phyloP scores from a whole-genome alignment of 106 monocot genomes.

The Posidonia australis region DNA sequence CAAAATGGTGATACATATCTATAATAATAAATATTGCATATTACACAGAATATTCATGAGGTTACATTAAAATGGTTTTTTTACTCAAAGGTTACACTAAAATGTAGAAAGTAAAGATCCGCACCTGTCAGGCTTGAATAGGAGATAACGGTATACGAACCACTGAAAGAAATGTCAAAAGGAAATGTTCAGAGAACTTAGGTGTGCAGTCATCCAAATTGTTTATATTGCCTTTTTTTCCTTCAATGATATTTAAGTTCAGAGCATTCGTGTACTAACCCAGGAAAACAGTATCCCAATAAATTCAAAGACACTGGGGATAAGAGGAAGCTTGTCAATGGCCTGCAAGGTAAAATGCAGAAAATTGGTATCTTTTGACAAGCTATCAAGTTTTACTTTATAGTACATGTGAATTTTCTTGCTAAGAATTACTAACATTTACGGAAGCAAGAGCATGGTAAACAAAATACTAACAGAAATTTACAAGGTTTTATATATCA shows the following conservation, averaged over 20 bases:
- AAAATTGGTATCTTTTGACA: not conserved
- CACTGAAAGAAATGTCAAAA: constrained; percentile 37
- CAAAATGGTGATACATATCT: not conserved
- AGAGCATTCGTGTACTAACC: constrained; percentile 26
- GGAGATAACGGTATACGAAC: constrained; percentile 80
- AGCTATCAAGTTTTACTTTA: not conserved
- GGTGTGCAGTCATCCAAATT: too few relatives aligned
- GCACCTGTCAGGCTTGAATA: constrained; percentile 92
- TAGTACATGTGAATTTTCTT: too few relatives aligned
- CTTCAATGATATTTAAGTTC: not conserved
- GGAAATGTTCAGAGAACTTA: not conserved
- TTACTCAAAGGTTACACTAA: not conserved
- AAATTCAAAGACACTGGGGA: constrained; percentile 51
- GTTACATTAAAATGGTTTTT: not conserved
- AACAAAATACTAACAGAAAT: not conserved
- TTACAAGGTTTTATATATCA: not conserved
- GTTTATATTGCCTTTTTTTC: not conserved
- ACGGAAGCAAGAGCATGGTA: not conserved
- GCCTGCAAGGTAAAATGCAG: constrained; percentile 31
- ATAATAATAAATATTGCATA: not conserved
- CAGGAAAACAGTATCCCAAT: constrained; percentile 79
- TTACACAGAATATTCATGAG: not conserved
- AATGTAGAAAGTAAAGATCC: constrained; percentile 5
- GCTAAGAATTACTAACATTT: too few relatives aligned
- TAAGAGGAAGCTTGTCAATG: constrained; percentile 69